phyloP scores from a whole-genome alignment of 2,329 filamentous ascomycete species.

The Westerdykella aurantiaca region DNA sequence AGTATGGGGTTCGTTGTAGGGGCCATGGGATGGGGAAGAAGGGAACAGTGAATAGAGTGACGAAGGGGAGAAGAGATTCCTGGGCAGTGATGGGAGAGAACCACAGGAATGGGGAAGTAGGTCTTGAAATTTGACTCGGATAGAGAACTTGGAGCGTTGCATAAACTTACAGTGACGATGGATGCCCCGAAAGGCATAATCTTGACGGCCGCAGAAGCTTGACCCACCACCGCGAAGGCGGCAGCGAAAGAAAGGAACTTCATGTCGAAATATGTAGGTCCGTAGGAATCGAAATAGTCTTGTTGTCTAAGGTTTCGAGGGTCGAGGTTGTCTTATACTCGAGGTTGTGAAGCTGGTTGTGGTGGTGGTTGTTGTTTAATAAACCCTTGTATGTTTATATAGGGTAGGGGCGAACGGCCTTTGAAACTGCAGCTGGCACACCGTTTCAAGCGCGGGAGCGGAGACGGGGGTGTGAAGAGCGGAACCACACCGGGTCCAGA shows the following conservation, averaged over 20 bases:
- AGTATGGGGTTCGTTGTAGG: background rate
- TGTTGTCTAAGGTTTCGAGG: too few species aligned
- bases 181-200: slow-evolving; percentile 36
- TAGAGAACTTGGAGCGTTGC: background rate
- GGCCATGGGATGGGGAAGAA: background rate
- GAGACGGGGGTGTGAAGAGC: too few species aligned
- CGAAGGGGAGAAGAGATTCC: background rate
- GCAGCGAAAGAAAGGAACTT: slow-evolving; percentile 11
- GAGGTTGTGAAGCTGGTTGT: background rate
- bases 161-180: slow-evolving; percentile 15
- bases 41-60: slow-evolving; percentile 5
- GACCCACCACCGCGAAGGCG: slow-evolving; percentile 8
- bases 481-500: too few species aligned
- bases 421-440: too few species aligned
- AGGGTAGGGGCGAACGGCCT: too few species aligned
- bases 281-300: background rate
- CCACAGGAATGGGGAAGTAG: background rate
- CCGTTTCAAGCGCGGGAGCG: too few species aligned
- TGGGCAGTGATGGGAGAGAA: background rate
- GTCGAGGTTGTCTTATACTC: background rate
- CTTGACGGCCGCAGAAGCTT: slow-evolving; percentile 11
- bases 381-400: background rate
- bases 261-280: background rate
- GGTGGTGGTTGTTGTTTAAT: background rate
- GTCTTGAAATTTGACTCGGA: background rate